Conservation (phyloP, 1,284 basidiomycete genomes). For the Puccinia horiana region DNA sequence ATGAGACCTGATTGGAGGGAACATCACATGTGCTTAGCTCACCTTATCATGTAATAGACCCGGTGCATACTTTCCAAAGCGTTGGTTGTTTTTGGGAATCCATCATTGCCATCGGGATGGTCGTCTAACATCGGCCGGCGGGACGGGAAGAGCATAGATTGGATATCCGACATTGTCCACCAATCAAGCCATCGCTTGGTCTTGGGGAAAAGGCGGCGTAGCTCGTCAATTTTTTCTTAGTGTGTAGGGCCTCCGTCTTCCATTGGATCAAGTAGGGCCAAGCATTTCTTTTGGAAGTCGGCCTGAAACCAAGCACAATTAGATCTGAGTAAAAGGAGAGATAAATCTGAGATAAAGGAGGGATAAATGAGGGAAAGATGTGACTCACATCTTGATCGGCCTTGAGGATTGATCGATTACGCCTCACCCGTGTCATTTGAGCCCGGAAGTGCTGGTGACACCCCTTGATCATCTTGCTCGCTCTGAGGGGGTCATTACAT, state of each 20-base stretch:
- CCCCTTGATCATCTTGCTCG: not conserved
- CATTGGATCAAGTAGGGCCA: not conserved
- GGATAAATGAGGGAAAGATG: no score
- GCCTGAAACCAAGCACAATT: no score
- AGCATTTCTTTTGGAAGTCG: no score
- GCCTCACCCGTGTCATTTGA: no score
- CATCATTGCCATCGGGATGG: not conserved
- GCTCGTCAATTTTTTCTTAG: not conserved
- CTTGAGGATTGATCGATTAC: not conserved
- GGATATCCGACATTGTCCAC: not conserved
- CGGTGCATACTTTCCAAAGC: conserved; percentile 5
- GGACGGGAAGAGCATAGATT: not conserved
- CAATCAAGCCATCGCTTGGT: conserved; percentile 16
- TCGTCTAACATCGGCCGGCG: not conserved
- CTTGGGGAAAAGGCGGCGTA: not conserved
- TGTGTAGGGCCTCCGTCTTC: not conserved
- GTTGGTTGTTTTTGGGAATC: conserved; percentile 4
- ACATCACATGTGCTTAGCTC: no score
- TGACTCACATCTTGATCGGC: not conserved
- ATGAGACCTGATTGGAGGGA: no score
- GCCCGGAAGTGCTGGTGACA: no score
- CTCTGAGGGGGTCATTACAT: not conserved
- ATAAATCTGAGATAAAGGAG: no score
- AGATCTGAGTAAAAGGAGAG: no score
- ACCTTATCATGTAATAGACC: conserved; percentile 8